Evolutionary conservation across 768 basidiomycete genomes (phyloP).

Genomic region (Pleurotus cornucopiae): DNA sequence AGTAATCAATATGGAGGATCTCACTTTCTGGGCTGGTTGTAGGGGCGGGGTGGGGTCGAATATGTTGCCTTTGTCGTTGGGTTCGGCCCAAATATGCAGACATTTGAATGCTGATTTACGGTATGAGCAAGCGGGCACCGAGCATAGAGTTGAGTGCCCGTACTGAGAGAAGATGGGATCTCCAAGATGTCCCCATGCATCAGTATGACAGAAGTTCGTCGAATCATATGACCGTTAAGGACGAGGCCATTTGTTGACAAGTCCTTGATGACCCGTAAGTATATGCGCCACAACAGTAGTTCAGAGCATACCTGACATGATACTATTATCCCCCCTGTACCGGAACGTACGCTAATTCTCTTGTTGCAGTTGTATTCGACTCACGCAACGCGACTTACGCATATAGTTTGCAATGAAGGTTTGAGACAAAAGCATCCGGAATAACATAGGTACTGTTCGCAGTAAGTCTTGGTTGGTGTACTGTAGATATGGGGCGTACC

Average conservation of each 20-base stretch:
- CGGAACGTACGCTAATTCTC: conserved; percentile 55
- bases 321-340: conserved; percentile 67
- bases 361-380: neutral
- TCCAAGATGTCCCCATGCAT: conserved; percentile 73
- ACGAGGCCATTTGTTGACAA: conserved; percentile 71
- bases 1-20: conserved; percentile 8
- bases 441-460: conserved; percentile 58
- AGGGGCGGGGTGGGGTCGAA: conserved; percentile 62
- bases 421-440: conserved; percentile 59
- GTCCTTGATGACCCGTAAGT: conserved; percentile 41
- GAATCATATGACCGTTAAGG: conserved; percentile 66
- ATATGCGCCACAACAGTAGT: neutral
- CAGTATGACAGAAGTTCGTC: conserved; percentile 63
- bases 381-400: conserved; percentile 44
- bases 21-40: conserved; percentile 50
- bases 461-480: conserved; percentile 17
- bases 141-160: conserved; percentile 9
- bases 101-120: conserved; percentile 58
- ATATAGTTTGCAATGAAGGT: conserved; percentile 74
- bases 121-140: neutral
- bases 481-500: conserved; percentile 32
- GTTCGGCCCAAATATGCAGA: conserved; percentile 49
- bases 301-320: conserved; percentile 62
- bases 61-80: conserved; percentile 47
- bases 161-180: conserved; percentile 66